These are phyloP conservation scores for Coniochaeta pulveracea DNA, from an alignment of 2,329 filamentous ascomycete species.

Conservation along the genomic window DNA sequence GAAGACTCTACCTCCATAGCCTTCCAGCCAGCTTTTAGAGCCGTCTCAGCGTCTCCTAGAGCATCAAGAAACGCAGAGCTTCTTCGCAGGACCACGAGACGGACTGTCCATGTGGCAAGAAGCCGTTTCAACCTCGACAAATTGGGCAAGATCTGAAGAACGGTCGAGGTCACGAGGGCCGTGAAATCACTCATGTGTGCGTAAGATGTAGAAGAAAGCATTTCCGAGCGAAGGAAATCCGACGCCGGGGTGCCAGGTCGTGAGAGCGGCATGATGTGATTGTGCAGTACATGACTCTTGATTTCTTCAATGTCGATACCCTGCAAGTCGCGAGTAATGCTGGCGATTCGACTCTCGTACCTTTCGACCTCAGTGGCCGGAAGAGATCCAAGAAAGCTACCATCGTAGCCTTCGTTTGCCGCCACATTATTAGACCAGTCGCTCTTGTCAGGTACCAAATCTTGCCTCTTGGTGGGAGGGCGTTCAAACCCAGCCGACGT, in stretches of 20 bases:
- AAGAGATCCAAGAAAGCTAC: conserved; percentile 59
- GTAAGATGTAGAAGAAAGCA: conserved; percentile 38
- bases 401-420: conserved; percentile 8
- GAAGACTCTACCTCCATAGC: conserved; percentile 27
- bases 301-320: conserved; percentile 72
- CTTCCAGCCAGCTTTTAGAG: conserved; percentile 56
- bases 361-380: conserved; percentile 48
- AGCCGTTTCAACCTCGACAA: conserved; percentile 62
- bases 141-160: conserved; percentile 78
- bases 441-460: conserved; percentile 18
- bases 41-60: conserved; percentile 54
- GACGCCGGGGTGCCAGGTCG: conserved; percentile 36
- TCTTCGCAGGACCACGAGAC: conserved; percentile 62
- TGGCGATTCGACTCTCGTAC: conserved; percentile 64
- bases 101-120: conserved; percentile 68
- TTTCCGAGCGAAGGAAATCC: conserved; percentile 28
- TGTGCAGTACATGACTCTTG: conserved; percentile 75
- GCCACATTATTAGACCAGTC: conserved; percentile 2
- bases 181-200: conserved; percentile 79
- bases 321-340: conserved; percentile 60
- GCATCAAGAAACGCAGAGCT: conserved; percentile 58
- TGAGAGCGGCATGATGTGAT: conserved; percentile 57
- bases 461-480: conserved; percentile 29
- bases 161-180: conserved; percentile 80
- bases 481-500: conserved; percentile 44